Conservation (phyloP, 129 eudicot genomes). For the Artemisia argyi region DNA sequence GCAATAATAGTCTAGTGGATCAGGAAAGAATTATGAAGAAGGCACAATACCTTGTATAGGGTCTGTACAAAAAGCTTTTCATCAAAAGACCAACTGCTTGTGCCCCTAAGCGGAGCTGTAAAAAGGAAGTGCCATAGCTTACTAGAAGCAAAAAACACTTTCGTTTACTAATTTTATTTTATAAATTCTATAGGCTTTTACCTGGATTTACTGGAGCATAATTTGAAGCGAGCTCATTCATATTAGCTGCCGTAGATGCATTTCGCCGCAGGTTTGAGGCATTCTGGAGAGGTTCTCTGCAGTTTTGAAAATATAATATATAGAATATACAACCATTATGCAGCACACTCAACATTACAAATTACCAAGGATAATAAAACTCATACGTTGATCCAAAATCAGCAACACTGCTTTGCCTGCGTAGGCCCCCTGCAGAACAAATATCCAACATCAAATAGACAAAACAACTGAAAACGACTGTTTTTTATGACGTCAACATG, state of each 20-base stretch:
- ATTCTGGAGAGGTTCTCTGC: slow-evolving; percentile 49
- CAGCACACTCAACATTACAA: slow-evolving; percentile 2
- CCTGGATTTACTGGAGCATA: slow-evolving; percentile 58
- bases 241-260: slow-evolving; percentile 74
- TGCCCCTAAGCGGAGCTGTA: slow-evolving; percentile 72
- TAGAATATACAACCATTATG: neutral
- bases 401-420: slow-evolving; percentile 83
- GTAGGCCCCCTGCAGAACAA: slow-evolving; percentile 57
- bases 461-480: neutral
- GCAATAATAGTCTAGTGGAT: no score
- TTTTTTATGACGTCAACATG: no score
- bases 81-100: slow-evolving; percentile 83
- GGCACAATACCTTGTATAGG: slow-evolving; percentile 70
- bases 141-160: neutral
- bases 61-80: slow-evolving; percentile 85
- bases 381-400: slow-evolving; percentile 66
- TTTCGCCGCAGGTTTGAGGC: slow-evolving; percentile 68
- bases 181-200: slow-evolving; percentile 13
- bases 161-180: neutral
- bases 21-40: slow-evolving; percentile 4
- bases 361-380: slow-evolving; percentile 1
- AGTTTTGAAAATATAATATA: slow-evolving; percentile 18
- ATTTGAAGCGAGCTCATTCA: slow-evolving; percentile 49
- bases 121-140: slow-evolving; percentile 24
- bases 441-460: slow-evolving; percentile 11